A percentile compares a stretch with the other conserved stretches of the same genome.
Conservation (phyloP, 805 yeast genomes). For the Nakazawaea laoshanensis region DNA sequence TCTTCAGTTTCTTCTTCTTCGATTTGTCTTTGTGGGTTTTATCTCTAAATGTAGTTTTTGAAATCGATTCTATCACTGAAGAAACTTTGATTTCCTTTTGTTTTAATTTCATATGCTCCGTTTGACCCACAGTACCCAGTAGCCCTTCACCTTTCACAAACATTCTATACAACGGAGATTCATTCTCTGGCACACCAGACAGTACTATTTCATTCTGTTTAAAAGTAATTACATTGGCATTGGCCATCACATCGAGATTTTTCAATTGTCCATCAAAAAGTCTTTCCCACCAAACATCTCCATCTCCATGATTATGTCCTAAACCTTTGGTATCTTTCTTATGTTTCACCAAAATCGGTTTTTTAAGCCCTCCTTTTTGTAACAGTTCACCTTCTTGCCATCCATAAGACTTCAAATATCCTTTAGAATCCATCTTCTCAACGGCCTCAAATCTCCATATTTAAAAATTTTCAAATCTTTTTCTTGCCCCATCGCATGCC, state of each 20-base stretch:
- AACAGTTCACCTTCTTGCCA: conserved; percentile 92
- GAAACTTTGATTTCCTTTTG: conserved; percentile 12
- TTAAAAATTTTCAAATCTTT: neutral
- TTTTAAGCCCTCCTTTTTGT: conserved; percentile 67
- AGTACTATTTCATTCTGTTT: conserved; percentile 42
- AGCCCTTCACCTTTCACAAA: conserved; percentile 85
- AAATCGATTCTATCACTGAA: conserved; percentile 13
- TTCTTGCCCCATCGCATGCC: too few relatives aligned
- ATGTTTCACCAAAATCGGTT: conserved; percentile 84
- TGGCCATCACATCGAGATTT: conserved; percentile 47
- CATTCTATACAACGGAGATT: conserved; percentile 74
- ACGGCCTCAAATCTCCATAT: neutral
- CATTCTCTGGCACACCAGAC: conserved; percentile 36
- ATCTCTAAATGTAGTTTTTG: too few relatives aligned
- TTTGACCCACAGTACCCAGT: conserved; percentile 59
- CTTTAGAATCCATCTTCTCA: conserved; percentile 60
- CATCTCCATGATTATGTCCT: conserved; percentile 69
- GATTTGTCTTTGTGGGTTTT: conserved; percentile 16
- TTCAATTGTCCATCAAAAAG: conserved; percentile 90
- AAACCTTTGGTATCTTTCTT: conserved; percentile 87
- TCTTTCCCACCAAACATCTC: conserved; percentile 96
- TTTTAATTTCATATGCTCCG: conserved; percentile 15
- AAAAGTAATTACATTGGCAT: conserved; percentile 34
- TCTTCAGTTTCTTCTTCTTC: conserved; percentile 17
- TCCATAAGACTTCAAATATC: conserved; percentile 70